These are phyloP conservation scores for Pichia norvegensis DNA, from an alignment of 1,139 yeast species.

Conservation along the genomic window DNA sequence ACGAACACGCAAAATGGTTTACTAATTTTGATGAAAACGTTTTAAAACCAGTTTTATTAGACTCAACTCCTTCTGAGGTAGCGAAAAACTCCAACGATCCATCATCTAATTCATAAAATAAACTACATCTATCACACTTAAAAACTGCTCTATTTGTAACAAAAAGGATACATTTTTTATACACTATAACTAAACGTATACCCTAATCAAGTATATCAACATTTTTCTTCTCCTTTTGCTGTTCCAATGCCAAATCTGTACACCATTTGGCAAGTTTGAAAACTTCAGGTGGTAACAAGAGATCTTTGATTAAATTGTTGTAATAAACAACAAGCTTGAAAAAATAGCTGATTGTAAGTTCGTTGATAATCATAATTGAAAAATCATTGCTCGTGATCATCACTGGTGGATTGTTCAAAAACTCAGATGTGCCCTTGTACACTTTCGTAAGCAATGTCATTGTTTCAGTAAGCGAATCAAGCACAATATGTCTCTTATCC, in stretches of 20 bases:
- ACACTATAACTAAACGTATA: background rate
- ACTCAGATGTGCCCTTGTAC: slow-evolving; percentile 45
- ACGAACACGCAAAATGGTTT: slow-evolving; percentile 86
- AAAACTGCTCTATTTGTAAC: background rate
- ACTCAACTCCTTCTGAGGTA: slow-evolving; percentile 31
- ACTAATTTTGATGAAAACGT: slow-evolving; percentile 89
- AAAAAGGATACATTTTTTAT: too few relatives aligned
- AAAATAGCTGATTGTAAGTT: slow-evolving; percentile 54
- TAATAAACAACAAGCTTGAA: slow-evolving; percentile 56
- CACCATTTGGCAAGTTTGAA: slow-evolving; percentile 67
- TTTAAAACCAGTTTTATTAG: slow-evolving; percentile 89
- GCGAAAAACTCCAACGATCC: background rate
- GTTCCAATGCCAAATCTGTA: slow-evolving; percentile 55
- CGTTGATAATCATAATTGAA: slow-evolving; percentile 49
- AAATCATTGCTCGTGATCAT: slow-evolving; percentile 28
- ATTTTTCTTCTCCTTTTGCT: slow-evolving; percentile 28
- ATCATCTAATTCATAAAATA: background rate
- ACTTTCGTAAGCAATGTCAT: slow-evolving; percentile 54
- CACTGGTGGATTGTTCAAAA: slow-evolving; percentile 31
- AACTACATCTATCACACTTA: background rate
- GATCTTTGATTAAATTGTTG: slow-evolving; percentile 54
- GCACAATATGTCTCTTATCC: slow-evolving; percentile 49
- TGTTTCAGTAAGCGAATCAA: slow-evolving; percentile 48
- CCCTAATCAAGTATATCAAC: background rate
- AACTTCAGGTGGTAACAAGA: slow-evolving; percentile 53